Percentiles rank a stretch among this genome's conserved stretches.
These are phyloP conservation scores for Nigrospora oryzae DNA, from an alignment of 2,329 filamentous ascomycete genomes.

Conservation along the genomic window DNA sequence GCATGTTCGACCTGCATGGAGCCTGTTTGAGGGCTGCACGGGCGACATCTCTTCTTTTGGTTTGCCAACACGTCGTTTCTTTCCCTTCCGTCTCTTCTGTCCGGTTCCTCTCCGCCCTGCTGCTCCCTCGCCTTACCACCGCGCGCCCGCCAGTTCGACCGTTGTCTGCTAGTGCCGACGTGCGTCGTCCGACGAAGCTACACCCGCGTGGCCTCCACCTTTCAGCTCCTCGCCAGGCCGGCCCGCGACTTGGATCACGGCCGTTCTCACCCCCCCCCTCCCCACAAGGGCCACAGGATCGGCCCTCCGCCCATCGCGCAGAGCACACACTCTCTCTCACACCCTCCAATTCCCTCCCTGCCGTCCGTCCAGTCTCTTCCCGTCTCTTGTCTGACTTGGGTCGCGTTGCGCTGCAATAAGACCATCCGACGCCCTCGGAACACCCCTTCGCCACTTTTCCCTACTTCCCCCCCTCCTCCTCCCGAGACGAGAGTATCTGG, in stretches of 20 bases:
- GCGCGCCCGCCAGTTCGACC: slow-evolving; percentile 15
- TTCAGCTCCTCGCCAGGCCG: slow-evolving; percentile 4
- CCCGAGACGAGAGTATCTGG: too few species aligned
- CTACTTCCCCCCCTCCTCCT: slow-evolving; percentile 10
- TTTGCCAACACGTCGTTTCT: too few species aligned
- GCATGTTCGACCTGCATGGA: too few species aligned
- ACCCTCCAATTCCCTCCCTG: background rate
- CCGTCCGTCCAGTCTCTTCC: background rate
- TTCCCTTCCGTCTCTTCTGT: slow-evolving; percentile 2
- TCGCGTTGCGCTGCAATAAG: slow-evolving; percentile 18
- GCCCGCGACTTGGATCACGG: slow-evolving; percentile 19
- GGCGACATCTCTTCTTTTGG: too few species aligned
- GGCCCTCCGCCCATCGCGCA: background rate
- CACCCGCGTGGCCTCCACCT: slow-evolving; percentile 2
- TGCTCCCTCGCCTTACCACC: slow-evolving; percentile 11
- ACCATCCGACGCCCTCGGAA: slow-evolving; percentile 18
- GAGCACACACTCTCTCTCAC: background rate
- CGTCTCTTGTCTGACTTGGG: background rate
- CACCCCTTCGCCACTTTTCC: slow-evolving; percentile 20
- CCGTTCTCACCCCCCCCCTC: slow-evolving; percentile 7
- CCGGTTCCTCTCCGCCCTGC: background rate
- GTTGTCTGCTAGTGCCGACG: slow-evolving; percentile 15
- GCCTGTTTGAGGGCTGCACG: too few species aligned
- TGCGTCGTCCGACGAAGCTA: slow-evolving; percentile 17
- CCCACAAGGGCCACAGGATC: background rate